Evolutionary conservation across 2,329 filamentous ascomycete genomes (phyloP).

Genomic region (Aspergillus sp.): DNA sequence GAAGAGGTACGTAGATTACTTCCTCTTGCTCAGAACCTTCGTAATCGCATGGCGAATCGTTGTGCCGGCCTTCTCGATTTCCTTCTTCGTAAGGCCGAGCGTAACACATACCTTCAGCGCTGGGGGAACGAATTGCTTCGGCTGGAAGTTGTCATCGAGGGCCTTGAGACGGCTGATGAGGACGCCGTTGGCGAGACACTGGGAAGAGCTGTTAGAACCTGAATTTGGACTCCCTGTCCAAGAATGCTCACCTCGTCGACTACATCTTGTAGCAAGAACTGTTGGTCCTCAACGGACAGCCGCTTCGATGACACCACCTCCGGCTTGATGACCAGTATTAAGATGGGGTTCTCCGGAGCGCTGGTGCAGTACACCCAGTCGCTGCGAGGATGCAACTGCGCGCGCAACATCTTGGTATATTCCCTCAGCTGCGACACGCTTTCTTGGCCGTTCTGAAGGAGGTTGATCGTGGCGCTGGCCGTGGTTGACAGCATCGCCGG

Average conservation of each 20-base stretch:
- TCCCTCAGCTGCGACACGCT: slow-evolving; percentile 70
- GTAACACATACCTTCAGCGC: slow-evolving; percentile 89
- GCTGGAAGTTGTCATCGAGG: slow-evolving; percentile 56
- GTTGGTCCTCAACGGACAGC: slow-evolving; percentile 66
- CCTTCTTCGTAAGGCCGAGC: slow-evolving; percentile 79
- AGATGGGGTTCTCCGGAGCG: slow-evolving; percentile 71
- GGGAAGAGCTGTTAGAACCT: slow-evolving; percentile 7
- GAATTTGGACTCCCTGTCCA: neutral
- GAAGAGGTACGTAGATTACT: slow-evolving; percentile 21
- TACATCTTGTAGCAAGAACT: slow-evolving; percentile 74
- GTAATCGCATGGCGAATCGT: slow-evolving; percentile 86
- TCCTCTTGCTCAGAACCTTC: slow-evolving; percentile 64
- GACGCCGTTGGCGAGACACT: slow-evolving; percentile 80
- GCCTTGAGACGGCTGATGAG: slow-evolving; percentile 80
- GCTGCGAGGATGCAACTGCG: slow-evolving; percentile 81
- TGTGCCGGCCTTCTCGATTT: slow-evolving; percentile 86
- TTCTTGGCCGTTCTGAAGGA: slow-evolving; percentile 80
- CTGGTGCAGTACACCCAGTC: slow-evolving; percentile 87
- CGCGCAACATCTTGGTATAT: slow-evolving; percentile 74
- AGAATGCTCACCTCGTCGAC: slow-evolving; percentile 75
- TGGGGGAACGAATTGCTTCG: slow-evolving; percentile 62
- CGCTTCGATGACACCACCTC: slow-evolving; percentile 66
- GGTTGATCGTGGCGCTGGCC: slow-evolving; percentile 76
- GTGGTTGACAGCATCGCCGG: slow-evolving; percentile 94
- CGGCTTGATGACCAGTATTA: slow-evolving; percentile 73